A percentile compares a stretch with the other conserved stretches of the same genome.
Conservation (phyloP, 768 basidiomycete genomes). For the Postia placenta region DNA sequence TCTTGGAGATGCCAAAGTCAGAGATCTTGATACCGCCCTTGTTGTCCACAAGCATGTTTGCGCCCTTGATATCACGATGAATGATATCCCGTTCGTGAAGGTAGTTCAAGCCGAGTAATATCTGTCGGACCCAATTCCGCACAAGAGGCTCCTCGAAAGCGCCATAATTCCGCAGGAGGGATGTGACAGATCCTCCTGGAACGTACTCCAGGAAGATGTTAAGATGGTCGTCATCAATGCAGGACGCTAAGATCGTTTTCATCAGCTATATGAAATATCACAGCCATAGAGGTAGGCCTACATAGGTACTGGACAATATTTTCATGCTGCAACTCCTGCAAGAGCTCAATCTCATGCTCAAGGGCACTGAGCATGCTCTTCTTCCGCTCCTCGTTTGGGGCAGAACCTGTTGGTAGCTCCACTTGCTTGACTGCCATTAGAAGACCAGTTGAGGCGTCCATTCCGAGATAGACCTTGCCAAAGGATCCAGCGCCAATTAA, state of each 20-base stretch:
- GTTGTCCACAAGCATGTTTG: slow-evolving; percentile 97
- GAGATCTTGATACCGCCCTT: slow-evolving; percentile 97
- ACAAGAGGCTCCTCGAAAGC: slow-evolving; percentile 92
- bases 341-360: slow-evolving; percentile 89
- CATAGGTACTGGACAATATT: slow-evolving; percentile 99
- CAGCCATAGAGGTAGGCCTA: slow-evolving; percentile 33
- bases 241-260: slow-evolving; percentile 61
- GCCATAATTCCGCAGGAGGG: slow-evolving; percentile 83
- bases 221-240: slow-evolving; percentile 81
- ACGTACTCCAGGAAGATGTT: slow-evolving; percentile 99
- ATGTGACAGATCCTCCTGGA: slow-evolving; percentile 90
- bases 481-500: slow-evolving; percentile 94
- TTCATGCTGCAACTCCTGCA: slow-evolving; percentile 88
- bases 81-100: slow-evolving; percentile 92
- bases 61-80: slow-evolving; percentile 98
- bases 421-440: slow-evolving; percentile 99
- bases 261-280: not conserved
- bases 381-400: slow-evolving; percentile 87
- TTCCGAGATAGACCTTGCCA: slow-evolving; percentile 91
- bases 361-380: slow-evolving; percentile 88
- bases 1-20: slow-evolving; percentile 96
- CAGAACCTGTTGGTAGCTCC: slow-evolving; percentile 78
- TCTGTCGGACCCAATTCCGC: slow-evolving; percentile 89
- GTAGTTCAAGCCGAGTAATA: slow-evolving; percentile 82
- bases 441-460: slow-evolving; percentile 86